These are phyloP conservation scores for Handroanthus guayacan DNA, from an alignment of 257 asterid species.

Conservation along the genomic window DNA sequence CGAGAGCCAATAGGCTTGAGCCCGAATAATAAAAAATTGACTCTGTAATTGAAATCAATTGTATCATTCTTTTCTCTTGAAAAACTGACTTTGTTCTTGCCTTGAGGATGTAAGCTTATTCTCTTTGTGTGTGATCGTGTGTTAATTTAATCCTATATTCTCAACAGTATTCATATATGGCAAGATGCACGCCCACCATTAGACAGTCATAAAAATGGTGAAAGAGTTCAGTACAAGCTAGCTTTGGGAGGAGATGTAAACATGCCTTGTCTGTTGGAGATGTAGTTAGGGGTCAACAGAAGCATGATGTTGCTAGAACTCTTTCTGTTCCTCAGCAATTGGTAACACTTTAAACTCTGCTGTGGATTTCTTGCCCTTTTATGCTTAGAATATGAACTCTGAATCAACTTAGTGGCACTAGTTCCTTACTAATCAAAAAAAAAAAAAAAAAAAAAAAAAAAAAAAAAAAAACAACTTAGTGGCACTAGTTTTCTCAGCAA, in stretches of 20 bases:
- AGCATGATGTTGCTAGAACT: slow-evolving; percentile 93
- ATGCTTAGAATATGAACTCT: neutral
- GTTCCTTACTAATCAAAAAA: too few species aligned
- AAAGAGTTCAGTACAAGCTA: slow-evolving; percentile 67
- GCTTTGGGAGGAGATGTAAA: slow-evolving; percentile 47
- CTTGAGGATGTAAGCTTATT: too few species aligned
- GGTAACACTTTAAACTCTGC: slow-evolving; percentile 48
- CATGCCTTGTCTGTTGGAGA: slow-evolving; percentile 62
- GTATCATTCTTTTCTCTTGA: too few species aligned
- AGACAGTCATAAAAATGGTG: slow-evolving; percentile 91
- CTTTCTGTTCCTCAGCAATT: slow-evolving; percentile 95
- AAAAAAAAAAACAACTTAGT: too few species aligned
- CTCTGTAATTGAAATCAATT: too few species aligned
- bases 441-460: too few species aligned
- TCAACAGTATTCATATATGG: slow-evolving; percentile 9
- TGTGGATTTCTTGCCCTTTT: neutral
- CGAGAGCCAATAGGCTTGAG: too few species aligned
- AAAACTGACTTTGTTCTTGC: too few species aligned
- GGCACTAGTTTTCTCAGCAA: neutral
- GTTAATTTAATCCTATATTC: too few species aligned
- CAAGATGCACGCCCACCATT: slow-evolving; percentile 90
- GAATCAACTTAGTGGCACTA: too few species aligned
- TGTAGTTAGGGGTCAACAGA: slow-evolving; percentile 77
- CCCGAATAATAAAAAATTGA: too few species aligned
- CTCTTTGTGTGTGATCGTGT: too few species aligned